Percentiles rank a stretch among this genome's conserved stretches.
phyloP scores from a whole-genome alignment of 1,284 basidiomycete genomes.

The Thelephora terrestris region DNA sequence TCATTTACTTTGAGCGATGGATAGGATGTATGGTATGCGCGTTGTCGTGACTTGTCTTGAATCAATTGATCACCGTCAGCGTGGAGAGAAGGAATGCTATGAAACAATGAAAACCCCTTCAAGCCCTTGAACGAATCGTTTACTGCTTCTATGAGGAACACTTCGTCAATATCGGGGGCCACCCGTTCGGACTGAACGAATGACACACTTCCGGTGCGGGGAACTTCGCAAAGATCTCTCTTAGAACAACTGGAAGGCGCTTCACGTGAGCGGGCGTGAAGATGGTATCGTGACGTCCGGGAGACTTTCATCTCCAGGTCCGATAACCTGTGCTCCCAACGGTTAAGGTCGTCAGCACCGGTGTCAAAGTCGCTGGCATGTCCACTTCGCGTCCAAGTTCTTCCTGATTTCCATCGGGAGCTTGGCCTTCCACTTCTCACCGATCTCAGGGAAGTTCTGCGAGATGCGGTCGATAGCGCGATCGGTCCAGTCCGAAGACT shows the following conservation, averaged over 20 bases:
- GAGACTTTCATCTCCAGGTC: slow-evolving; percentile 17
- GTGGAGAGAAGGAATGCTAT: too few species aligned
- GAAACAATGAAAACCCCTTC: too few species aligned
- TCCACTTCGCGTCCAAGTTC: slow-evolving; percentile 16
- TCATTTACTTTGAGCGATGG: too few species aligned
- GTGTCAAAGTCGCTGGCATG: slow-evolving; percentile 22
- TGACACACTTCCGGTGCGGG: not conserved
- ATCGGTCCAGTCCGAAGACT: slow-evolving; percentile 21
- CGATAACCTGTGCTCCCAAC: slow-evolving; percentile 20
- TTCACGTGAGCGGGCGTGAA: slow-evolving; percentile 22
- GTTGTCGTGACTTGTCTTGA: too few species aligned
- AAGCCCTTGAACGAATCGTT: too few species aligned
- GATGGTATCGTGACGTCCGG: slow-evolving; percentile 21
- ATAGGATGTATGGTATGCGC: too few species aligned
- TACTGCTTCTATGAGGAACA: too few species aligned
- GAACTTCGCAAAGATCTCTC: slow-evolving; percentile 10
- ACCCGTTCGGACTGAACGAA: too few species aligned
- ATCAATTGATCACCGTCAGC: too few species aligned
- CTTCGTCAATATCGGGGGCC: too few species aligned
- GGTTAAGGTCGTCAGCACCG: slow-evolving; percentile 20
- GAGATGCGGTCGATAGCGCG: slow-evolving; percentile 21
- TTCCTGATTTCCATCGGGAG: slow-evolving; percentile 18
- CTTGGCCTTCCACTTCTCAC: slow-evolving; percentile 21
- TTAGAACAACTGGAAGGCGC: slow-evolving; percentile 18
- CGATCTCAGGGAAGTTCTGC: slow-evolving; percentile 21